A percentile compares a stretch with the other conserved stretches of the same genome.
Conservation (phyloP, 2,329 filamentous ascomycete species). For the Botrytis pseudocinerea region DNA sequence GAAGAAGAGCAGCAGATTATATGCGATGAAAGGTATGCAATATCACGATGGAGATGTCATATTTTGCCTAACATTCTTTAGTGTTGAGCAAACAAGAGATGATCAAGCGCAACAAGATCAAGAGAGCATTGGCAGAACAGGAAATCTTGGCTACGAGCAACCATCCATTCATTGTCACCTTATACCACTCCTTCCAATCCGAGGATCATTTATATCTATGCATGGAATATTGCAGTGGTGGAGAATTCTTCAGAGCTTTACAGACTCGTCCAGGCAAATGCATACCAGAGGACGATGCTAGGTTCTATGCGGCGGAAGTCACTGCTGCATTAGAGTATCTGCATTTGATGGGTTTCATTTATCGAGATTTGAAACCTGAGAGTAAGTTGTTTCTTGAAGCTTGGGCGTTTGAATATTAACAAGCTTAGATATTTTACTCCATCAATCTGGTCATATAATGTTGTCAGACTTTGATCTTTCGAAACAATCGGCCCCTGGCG, state of each 20-base stretch:
- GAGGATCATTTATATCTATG: conserved; percentile 99
- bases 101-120: conserved; percentile 99
- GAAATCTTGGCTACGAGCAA: conserved; percentile 98
- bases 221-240: conserved; percentile 99
- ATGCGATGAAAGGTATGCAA: conserved; percentile 92
- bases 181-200: conserved; percentile 99
- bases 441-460: conserved; percentile 99
- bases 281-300: conserved; percentile 92
- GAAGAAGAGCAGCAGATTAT: conserved; percentile 93
- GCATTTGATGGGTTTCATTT: conserved; percentile 99
- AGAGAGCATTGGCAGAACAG: conserved; percentile 93
- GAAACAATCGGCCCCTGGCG: conserved; percentile 94
- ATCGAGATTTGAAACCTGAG: conserved; percentile 95
- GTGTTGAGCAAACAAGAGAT: conserved; percentile 99
- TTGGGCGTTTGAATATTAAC: conserved; percentile 43
- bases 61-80: conserved; percentile 46
- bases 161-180: conserved; percentile 96
- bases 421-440: conserved; percentile 80
- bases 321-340: conserved; percentile 95
- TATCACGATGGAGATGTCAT: neutral
- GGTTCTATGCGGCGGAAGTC: conserved; percentile 97
- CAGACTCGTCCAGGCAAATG: conserved; percentile 97
- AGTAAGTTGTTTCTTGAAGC: conserved; percentile 59
- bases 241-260: conserved; percentile 95
- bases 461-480: conserved; percentile 97